Percentiles rank a stretch among this genome's conserved stretches.
Conservation (phyloP, 73 alveolate genomes). For the Blepharisma japonicum region DNA sequence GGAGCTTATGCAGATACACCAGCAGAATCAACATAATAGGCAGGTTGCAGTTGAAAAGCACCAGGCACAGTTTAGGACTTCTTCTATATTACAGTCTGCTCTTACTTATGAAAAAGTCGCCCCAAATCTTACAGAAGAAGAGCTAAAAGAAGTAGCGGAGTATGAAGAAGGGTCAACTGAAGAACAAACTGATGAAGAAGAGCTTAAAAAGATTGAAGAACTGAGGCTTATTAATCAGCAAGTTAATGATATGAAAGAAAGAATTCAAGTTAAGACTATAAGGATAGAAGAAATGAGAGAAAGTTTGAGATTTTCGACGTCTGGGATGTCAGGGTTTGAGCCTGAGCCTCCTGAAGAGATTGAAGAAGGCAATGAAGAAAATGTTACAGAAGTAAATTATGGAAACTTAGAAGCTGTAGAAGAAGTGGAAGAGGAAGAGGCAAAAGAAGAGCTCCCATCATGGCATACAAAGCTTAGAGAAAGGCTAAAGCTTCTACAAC, state of each 20-base stretch:
- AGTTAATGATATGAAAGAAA: constrained; percentile 34
- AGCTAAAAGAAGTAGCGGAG: constrained; percentile 32
- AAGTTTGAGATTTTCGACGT: constrained; percentile 8
- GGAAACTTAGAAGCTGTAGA: constrained; percentile 28
- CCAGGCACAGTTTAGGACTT: constrained; percentile 43
- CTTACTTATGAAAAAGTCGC: constrained; percentile 20
- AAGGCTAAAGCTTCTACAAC: constrained; percentile 39
- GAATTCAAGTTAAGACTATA: constrained; percentile 40
- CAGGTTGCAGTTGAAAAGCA: constrained; percentile 34
- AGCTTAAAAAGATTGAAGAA: constrained; percentile 23
- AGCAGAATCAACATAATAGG: constrained; percentile 32
- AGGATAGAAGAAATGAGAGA: constrained; percentile 33
- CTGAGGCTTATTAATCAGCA: constrained; percentile 31
- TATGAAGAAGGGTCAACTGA: constrained; percentile 46
- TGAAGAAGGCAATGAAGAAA: constrained; percentile 33
- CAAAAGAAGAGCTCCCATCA: constrained; percentile 13
- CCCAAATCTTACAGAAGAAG: background rate
- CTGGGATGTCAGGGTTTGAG: constrained; percentile 32
- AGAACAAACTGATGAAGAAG: constrained; percentile 52
- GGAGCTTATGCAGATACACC: constrained; percentile 29
- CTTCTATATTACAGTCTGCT: constrained; percentile 32
- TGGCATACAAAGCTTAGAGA: constrained; percentile 34
- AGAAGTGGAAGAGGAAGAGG: constrained; percentile 35
- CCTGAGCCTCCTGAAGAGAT: constrained; percentile 30
- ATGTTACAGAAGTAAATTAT: constrained; percentile 37